phyloP scores from a whole-genome alignment of 805 yeast genomes.

The Candida nitratophila region DNA sequence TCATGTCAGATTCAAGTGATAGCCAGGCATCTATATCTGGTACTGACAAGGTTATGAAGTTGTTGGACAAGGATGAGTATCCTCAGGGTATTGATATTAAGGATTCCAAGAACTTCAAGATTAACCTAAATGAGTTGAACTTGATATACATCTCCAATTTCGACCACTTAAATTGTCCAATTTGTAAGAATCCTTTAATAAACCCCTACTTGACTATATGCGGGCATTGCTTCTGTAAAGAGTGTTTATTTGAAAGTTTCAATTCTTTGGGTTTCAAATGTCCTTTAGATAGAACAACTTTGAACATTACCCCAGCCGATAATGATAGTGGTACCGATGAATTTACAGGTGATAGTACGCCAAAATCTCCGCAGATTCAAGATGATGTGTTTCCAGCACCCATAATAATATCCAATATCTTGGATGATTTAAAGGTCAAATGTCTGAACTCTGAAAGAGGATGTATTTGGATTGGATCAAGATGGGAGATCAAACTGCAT shows the following conservation, averaged over 20 bases:
- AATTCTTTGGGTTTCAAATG: conserved; percentile 35
- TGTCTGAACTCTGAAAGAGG: conserved; percentile 50
- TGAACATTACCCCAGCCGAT: conserved; percentile 16
- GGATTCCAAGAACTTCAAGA: background rate
- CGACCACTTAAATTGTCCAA: conserved; percentile 43
- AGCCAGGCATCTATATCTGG: background rate
- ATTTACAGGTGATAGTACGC: conserved; percentile 7
- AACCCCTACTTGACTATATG: conserved; percentile 57
- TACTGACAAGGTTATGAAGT: background rate
- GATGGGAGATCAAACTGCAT: conserved; percentile 55
- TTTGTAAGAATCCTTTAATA: conserved; percentile 60
- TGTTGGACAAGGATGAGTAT: background rate
- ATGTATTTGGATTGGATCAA: conserved; percentile 47
- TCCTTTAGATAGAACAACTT: conserved; percentile 53
- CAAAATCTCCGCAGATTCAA: no score
- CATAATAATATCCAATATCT: conserved; percentile 47
- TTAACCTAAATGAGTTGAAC: background rate
- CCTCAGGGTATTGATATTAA: conserved; percentile 8
- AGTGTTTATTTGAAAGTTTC: conserved; percentile 43
- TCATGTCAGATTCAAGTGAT: background rate
- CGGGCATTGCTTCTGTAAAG: conserved; percentile 61
- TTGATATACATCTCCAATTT: conserved; percentile 8
- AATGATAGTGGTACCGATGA: background rate
- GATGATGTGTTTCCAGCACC: conserved; percentile 45
- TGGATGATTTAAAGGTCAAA: conserved; percentile 51